Base-by-base conservation (phyloP, 1,139 yeast species). In the Kodamaea ohmeri region DNA sequence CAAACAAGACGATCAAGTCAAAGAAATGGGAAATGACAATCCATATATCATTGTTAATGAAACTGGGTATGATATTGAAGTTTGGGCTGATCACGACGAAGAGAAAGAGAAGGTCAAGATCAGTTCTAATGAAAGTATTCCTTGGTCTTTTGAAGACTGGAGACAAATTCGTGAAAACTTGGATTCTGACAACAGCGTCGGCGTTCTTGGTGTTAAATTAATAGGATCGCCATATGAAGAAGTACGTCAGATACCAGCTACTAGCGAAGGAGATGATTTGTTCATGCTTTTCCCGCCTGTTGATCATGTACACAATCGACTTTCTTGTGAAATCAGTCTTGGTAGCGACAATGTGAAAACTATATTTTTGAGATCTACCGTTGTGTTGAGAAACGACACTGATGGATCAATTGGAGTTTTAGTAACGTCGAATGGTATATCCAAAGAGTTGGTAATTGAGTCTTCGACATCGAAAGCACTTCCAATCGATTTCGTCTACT, bases 101-200 rank as follows among this genome's bases (percentile, higher is more conserved):
- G 40, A 43, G 42, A 48, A 32, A 24, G 52, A 33, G 7, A 51
- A 37, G 49, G 52, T 34, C 47, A 52, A 60, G 0, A 58, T 89
- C 17, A 65, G 65, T 34, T 72, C 80, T 32, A 74, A 76, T 3
- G 75, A 73, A 4, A 63, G 63, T 6, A 61, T 78, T 8, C 84
- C 90, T 0, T 94, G 97, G 97, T 81, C 92, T 31, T 94, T 94
- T 65, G 95, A 90, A 53, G 96, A 92, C 53, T 92, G 97, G 97
- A 73, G 86, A 45, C 74, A 73, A 24, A 78, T 89, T 15, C 80
- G 98, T 58, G 96, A 92, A 53, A 80, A 81, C 42, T 65, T 89
- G 41, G 82, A 79, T 45, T 78, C 86, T 2, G 83, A 83, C 45
- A 76, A 74, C 35, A 77, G 73, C 18, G 70, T 68, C 16, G 83